Evolutionary conservation across 345 rosid genomes (phyloP).

Genomic region (Camelina sativa): DNA sequence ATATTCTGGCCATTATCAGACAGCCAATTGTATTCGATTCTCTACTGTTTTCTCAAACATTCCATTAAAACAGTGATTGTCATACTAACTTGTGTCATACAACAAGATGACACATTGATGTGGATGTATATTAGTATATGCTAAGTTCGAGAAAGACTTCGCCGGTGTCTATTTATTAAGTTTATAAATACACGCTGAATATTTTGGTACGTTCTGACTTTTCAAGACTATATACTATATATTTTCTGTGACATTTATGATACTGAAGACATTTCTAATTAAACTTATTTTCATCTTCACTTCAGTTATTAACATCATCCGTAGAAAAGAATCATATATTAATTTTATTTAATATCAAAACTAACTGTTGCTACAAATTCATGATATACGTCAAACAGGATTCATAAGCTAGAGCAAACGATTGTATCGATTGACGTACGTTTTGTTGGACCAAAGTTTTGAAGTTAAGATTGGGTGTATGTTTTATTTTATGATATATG

Average conservation of each 20-base stretch:
- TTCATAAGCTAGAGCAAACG: slow-evolving; percentile 21
- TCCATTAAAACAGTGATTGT: not conserved
- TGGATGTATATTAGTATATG: not conserved
- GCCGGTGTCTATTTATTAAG: not conserved
- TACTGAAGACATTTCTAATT: not conserved
- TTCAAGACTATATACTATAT: not conserved
- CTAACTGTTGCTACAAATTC: not conserved
- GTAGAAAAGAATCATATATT: not conserved
- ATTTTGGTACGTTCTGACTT: slow-evolving; percentile 28
- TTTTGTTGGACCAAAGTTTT: slow-evolving; percentile 9
- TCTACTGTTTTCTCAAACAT: not conserved
- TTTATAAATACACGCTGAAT: not conserved
- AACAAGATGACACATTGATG: slow-evolving; percentile 13
- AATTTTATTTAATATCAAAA: not conserved
- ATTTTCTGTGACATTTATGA: not conserved
- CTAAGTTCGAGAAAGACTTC: not conserved
- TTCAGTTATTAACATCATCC: not conserved
- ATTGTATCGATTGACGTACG: slow-evolving; percentile 10
- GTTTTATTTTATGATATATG: not conserved
- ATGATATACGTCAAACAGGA: not conserved
- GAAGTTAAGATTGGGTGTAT: not conserved
- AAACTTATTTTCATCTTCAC: not conserved
- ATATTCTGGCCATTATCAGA: not conserved
- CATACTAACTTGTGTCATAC: not conserved
- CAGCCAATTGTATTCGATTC: not conserved